Percentiles rank a stretch among this genome's conserved stretches.
Conservation (phyloP, 1,284 basidiomycete genomes). For the Papiliotrema terrestris region DNA sequence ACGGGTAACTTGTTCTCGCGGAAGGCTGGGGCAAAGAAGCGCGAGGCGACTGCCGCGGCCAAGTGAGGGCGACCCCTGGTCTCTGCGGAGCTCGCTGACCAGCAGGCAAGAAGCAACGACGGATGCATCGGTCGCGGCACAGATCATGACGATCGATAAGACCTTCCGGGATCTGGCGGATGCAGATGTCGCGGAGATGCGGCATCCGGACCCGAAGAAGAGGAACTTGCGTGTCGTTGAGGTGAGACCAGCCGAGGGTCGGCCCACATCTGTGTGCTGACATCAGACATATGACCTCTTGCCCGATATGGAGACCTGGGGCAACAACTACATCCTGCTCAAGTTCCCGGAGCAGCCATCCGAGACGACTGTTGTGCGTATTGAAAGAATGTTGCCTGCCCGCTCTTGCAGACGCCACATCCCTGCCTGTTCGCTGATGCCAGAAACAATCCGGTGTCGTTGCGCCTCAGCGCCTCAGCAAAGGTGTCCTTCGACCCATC, state of each 20-base stretch:
- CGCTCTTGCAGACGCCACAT: no score
- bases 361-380: slow-evolving; percentile 65
- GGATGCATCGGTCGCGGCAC: slow-evolving; percentile 73
- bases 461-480: slow-evolving; percentile 59
- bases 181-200: slow-evolving; percentile 56
- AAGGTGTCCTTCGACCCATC: slow-evolving; percentile 80
- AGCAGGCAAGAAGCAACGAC: slow-evolving; percentile 47
- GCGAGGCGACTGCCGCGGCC: slow-evolving; percentile 8
- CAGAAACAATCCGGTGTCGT: slow-evolving; percentile 61
- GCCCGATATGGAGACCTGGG: slow-evolving; percentile 82
- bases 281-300: slow-evolving; percentile 66
- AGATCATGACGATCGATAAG: slow-evolving; percentile 74
- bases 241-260: slow-evolving; percentile 34
- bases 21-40: slow-evolving; percentile 23
- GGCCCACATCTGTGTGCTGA: not conserved
- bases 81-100: not conserved
- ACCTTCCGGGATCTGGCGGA: slow-evolving; percentile 69
- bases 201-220: slow-evolving; percentile 66
- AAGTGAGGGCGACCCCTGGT: not conserved
- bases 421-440: not conserved
- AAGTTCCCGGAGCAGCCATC: slow-evolving; percentile 78
- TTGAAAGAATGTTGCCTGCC: no score
- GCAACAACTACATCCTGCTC: slow-evolving; percentile 84
- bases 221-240: slow-evolving; percentile 71
- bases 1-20: slow-evolving; percentile 81